Conservation (phyloP, 2,329 filamentous ascomycete genomes). For the Fusarium proliferatum region DNA sequence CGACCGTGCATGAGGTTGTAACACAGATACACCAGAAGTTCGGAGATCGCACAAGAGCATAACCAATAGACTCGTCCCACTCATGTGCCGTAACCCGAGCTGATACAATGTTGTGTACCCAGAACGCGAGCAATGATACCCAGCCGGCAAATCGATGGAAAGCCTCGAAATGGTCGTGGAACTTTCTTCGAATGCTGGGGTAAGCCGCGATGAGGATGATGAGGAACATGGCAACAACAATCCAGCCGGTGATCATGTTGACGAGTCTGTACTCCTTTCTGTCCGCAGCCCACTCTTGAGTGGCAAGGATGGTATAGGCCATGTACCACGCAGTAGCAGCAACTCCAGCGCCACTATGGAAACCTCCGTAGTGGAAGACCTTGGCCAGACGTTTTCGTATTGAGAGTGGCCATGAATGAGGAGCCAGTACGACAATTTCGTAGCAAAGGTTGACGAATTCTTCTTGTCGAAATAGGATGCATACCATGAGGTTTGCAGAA, state of each 20-base stretch:
- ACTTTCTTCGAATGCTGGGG: constrained; percentile 11
- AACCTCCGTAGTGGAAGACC: constrained; percentile 17
- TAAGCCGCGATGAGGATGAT: constrained; percentile 10
- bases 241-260: constrained; percentile 18
- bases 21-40: constrained; percentile 27
- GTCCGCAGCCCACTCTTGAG: not conserved
- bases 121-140: constrained; percentile 1
- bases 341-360: constrained; percentile 19
- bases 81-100: constrained; percentile 13
- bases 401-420: constrained; percentile 5
- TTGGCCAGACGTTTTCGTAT: constrained; percentile 6
- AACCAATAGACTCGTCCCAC: not conserved
- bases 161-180: constrained; percentile 16
- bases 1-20: constrained; percentile 14
- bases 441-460: constrained; percentile 21
- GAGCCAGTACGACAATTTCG: constrained; percentile 11
- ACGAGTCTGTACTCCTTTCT: not conserved
- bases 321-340: constrained; percentile 14
- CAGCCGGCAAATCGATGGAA: constrained; percentile 22
- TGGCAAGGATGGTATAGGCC: constrained; percentile 6
- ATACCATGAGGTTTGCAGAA: constrained; percentile 23
- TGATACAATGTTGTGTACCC: constrained; percentile 20
- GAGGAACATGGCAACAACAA: constrained; percentile 15
- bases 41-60: constrained; percentile 10
- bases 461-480: constrained; percentile 16